Conservation (phyloP, 208 protist species). For the Leptomonas pyrrhocoris region DNA sequence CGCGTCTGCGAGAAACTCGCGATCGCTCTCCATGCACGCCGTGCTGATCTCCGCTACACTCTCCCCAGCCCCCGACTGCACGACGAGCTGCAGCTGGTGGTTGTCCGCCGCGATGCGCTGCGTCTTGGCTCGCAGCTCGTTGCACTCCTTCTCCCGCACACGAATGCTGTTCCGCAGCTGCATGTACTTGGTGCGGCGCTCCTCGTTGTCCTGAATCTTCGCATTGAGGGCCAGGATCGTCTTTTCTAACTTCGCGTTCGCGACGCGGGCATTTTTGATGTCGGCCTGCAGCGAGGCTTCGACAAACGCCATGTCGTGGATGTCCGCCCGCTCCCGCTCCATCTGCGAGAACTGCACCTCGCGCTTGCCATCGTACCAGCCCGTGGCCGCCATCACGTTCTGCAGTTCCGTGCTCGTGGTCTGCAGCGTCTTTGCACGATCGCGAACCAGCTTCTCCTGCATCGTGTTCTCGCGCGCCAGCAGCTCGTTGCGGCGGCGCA, state of each 20-base stretch:
- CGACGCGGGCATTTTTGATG: constrained; percentile 52
- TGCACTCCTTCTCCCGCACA: constrained; percentile 70
- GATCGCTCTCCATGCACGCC: constrained; percentile 75
- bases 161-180: constrained; percentile 75
- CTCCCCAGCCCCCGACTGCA: constrained; percentile 48
- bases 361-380: constrained; percentile 64
- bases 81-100: constrained; percentile 34
- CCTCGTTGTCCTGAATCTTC: constrained; percentile 44
- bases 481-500: constrained; percentile 76
- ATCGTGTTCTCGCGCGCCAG: constrained; percentile 71
- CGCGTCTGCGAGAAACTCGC: constrained; percentile 71
- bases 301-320: constrained; percentile 70
- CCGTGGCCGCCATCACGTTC: constrained; percentile 56
- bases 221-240: constrained; percentile 49
- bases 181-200: constrained; percentile 56
- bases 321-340: constrained; percentile 37
- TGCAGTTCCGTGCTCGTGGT: constrained; percentile 47
- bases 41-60: constrained; percentile 61
- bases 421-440: constrained; percentile 60
- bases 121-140: constrained; percentile 62
- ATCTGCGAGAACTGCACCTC: constrained; percentile 46
- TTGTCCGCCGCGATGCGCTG: constrained; percentile 49
- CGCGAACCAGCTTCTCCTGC: constrained; percentile 64
- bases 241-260: constrained; percentile 80
- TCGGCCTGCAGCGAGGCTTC: constrained; percentile 60